Evolutionary conservation across 2,329 filamentous ascomycete genomes (phyloP), one percentile per base, ranked within the genome.

Genomic region (Hymenoscyphus fraxineus): DNA sequence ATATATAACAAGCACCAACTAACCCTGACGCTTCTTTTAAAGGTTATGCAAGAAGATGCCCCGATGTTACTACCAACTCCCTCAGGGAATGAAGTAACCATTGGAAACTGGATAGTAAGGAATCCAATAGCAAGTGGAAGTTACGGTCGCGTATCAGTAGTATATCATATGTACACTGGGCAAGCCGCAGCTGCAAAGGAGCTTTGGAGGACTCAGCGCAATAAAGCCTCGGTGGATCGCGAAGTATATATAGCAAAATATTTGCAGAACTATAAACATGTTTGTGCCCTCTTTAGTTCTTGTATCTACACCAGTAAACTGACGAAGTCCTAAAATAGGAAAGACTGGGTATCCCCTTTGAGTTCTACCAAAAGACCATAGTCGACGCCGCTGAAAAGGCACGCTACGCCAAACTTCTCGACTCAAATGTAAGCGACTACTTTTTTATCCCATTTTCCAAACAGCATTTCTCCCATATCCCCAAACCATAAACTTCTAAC

Each of bases 101-200:
- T 70, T 6, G 68, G 66, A 13, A 60, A 70, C 58, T 70, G 68
- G 68, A 61, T 70, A n/a, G 65, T 68, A 15, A 60, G 66, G 40
- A 67, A 63, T 64, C 64, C 68, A 13, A 65, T 70, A 35, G 63
- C 66, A 16, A 68, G 64, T 40, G 68, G 68, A 22, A 60, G 58
- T 44, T 70, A 63, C 64, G 68, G 68, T 3, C 65, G 62, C 22
- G 65, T 70, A 35, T 68, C 63, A 47, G 39, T 63, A 1, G 65
- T 70, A 22, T 65, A 67, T 22, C 64, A 70, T 62, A 62, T 55
- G 57, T 39, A 63, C 31, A 70, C 67, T 19, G 68, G 68, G 16
- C 40, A 67, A 55, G 35, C 66, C 27, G 67, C 68, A 27, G 68
- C 68, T 39, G 67, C 67, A 22, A 69, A 70, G 59, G 68, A 70